A percentile compares a stretch with the other conserved stretches of the same genome.
These are phyloP conservation scores for Nasturtium officinale DNA, from an alignment of 345 rosid genomes.

Conservation along the genomic window DNA sequence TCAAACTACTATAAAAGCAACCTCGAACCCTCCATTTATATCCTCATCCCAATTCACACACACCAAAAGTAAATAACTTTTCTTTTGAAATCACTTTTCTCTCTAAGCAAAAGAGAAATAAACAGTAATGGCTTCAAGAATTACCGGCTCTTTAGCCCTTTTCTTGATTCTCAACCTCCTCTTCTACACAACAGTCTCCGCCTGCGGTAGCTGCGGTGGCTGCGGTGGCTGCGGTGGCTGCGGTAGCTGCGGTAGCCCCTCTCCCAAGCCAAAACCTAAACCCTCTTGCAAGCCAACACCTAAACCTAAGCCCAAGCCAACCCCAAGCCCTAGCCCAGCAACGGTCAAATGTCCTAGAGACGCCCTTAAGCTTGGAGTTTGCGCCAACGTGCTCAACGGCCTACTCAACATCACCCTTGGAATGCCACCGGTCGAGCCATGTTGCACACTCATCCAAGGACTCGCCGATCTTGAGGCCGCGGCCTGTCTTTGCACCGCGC, in stretches of 20 bases:
- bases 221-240: too few species aligned
- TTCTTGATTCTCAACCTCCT: slow-evolving; percentile 56
- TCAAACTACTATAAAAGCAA: slow-evolving; percentile 52
- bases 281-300: slow-evolving; percentile 39
- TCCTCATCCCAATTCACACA: slow-evolving; percentile 29
- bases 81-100: slow-evolving; percentile 27
- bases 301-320: slow-evolving; percentile 40
- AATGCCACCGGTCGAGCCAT: slow-evolving; percentile 48
- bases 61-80: background rate
- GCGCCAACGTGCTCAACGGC: slow-evolving; percentile 47
- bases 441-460: slow-evolving; percentile 50
- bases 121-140: slow-evolving; percentile 53
- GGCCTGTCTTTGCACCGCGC: slow-evolving; percentile 60
- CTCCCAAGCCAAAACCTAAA: slow-evolving; percentile 52
- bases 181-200: slow-evolving; percentile 51
- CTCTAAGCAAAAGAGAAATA: background rate
- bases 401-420: slow-evolving; percentile 49
- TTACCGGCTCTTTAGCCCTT: slow-evolving; percentile 50
- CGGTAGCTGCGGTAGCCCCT: slow-evolving; percentile 51
- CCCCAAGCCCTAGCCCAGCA: slow-evolving; percentile 42
- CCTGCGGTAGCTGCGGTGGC: slow-evolving; percentile 50
- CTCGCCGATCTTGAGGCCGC: slow-evolving; percentile 60
- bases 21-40: slow-evolving; percentile 22
- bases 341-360: slow-evolving; percentile 46
- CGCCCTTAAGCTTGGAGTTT: slow-evolving; percentile 51